A percentile compares a stretch with the other conserved stretches of the same genome.
Evolutionary conservation across 305 asterid genomes (phyloP).

Genomic region (Solanum aculeatissimum): DNA sequence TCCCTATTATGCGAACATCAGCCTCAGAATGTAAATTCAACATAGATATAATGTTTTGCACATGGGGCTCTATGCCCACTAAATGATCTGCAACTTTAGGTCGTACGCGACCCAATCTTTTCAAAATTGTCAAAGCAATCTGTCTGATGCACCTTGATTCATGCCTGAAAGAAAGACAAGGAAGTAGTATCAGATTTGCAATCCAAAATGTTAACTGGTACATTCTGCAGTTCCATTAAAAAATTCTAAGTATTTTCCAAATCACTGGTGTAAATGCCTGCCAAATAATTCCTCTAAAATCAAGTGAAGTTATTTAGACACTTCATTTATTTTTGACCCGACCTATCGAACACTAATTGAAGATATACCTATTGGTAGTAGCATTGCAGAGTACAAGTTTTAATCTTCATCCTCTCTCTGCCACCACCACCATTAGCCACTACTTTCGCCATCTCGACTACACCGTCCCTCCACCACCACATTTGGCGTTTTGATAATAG

Average conservation of each 20-base stretch:
- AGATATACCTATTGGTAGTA: neutral
- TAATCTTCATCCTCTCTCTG: neutral
- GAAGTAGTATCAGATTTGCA: neutral
- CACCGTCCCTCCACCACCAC: neutral
- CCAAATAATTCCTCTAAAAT: neutral
- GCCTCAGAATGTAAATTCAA: neutral
- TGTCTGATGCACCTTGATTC: slow-evolving; percentile 2
- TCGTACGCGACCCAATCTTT: neutral
- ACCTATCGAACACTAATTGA: neutral
- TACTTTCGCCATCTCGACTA: neutral
- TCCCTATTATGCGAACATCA: slow-evolving; percentile 3
- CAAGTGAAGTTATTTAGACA: neutral
- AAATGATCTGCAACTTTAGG: neutral
- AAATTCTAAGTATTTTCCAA: too few relatives aligned
- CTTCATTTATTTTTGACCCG: neutral
- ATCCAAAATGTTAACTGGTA: neutral
- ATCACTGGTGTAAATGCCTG: neutral
- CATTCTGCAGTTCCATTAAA: neutral
- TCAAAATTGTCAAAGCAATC: neutral
- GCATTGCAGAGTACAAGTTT: neutral
- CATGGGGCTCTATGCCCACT: neutral
- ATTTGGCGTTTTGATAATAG: neutral
- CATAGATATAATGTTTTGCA: neutral
- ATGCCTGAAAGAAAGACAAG: neutral
- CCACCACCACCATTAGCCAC: neutral